Evolutionary conservation across 371 early-diverging fungal genomes (phyloP), one percentile per base, ranked within the genome.

Genomic region (Circinella minor): DNA sequence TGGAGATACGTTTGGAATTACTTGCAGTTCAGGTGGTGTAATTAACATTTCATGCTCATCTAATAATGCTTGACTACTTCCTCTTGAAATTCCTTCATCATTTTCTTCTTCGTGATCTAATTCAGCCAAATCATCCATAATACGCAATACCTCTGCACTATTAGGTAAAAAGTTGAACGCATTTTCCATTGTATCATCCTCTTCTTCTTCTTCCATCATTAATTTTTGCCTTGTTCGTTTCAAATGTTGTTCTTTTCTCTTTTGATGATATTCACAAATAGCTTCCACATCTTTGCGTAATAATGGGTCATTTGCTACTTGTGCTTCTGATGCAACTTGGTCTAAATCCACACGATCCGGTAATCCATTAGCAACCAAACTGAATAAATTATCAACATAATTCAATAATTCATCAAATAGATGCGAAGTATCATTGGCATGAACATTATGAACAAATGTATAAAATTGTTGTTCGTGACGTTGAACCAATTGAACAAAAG

Each of bases 401-500:
- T 48, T 27, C 9, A 80, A 49, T 46, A 80, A 62, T 14, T 77
- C 74, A 55, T 77, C 81, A 68, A 80, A 80, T 15, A 80, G 63
- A 62, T 67, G 71, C 0, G 81, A 71, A 38, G 66, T 68, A 43
- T 86, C 86, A 39, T 83, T 79, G 43, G 76, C 75, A 63, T 89
- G 83, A 17, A 89, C 81, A 13, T 81, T 74, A 55, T 89, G 87
- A 15, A 89, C 83, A 74, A 88, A 89, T 27, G 70, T 71, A 70
- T 89, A 89, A 63, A 87, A 86, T 49, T 71, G 77, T 17, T 82
- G 82, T 36, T 86, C 78, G 62, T 89, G 87, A 38, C 84, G 81
- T 54, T 80, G 72, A 10, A 83, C 84, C 17, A 89, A 65, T 27
- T 79, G 73, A 39, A 86, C 71, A 65, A 78, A 77, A 6, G 69